These are phyloP conservation scores for Kalmusia sp. DNA, from an alignment of 2,329 filamentous ascomycete species.

Conservation along the genomic window DNA sequence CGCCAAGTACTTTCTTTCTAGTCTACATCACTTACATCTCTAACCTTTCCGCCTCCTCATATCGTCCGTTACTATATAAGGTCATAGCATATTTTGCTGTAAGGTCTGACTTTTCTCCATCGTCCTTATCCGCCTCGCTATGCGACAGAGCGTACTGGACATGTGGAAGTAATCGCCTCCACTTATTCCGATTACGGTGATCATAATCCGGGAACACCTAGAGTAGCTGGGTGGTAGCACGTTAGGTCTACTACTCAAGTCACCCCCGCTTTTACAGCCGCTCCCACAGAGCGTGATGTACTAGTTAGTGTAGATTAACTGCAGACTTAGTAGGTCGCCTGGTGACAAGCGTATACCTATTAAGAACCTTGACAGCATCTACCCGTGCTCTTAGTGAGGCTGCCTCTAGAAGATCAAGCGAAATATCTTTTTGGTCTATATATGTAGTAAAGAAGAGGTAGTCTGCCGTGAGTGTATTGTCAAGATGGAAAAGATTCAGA, in stretches of 20 bases:
- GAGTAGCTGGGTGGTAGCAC: constrained; percentile 16
- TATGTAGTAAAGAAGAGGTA: constrained; percentile 50
- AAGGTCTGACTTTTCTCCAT: not conserved
- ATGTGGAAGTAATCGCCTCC: constrained; percentile 27
- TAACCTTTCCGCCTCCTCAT: constrained; percentile 21
- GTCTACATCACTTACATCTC: constrained; percentile 7
- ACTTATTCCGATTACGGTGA: constrained; percentile 26
- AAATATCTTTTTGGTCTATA: constrained; percentile 36
- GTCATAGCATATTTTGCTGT: constrained; percentile 16
- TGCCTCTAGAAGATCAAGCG: constrained; percentile 23
- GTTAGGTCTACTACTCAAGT: constrained; percentile 12
- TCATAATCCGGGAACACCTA: constrained; percentile 22
- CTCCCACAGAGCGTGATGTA: constrained; percentile 16
- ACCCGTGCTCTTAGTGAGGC: constrained; percentile 13
- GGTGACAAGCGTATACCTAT: constrained; percentile 21
- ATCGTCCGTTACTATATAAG: constrained; percentile 18
- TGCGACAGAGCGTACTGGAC: constrained; percentile 20
- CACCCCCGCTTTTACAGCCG: constrained; percentile 11
- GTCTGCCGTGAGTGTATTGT: constrained; percentile 41
- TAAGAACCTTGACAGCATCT: constrained; percentile 21
- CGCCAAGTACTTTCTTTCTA: constrained; percentile 7
- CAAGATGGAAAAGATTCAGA: constrained; percentile 37
- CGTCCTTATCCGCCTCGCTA: not conserved
- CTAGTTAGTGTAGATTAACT: constrained; percentile 21
- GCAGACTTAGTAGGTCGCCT: constrained; percentile 14